Base-by-base conservation (phyloP, 129 eudicot genomes). In the Centella asiatica region DNA sequence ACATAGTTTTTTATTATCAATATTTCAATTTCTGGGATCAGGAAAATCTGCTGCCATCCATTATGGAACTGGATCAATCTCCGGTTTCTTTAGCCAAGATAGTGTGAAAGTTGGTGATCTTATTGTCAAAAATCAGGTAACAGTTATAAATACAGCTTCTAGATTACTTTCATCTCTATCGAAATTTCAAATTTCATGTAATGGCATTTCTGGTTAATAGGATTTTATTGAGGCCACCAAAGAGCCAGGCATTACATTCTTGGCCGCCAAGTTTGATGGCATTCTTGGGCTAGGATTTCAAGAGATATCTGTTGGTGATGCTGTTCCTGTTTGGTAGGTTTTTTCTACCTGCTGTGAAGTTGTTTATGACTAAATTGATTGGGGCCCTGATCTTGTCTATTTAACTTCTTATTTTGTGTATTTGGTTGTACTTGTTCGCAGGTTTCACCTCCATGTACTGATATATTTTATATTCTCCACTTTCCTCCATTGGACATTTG, bases 251-350 rank as follows among this genome's bases (percentile, higher is more conserved):
- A 39, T 89, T 78, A 85, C 97, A 66, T 89, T 89, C 84, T 69
- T 89, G 82, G 95, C 97, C 33, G 97, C 97, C 49, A 89, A 85
- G 78, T 89, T 89, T 61, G 97, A 89, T 72, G 97, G 97, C 68
- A 89, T 89, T 48, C 90, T 89, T 72, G 97, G 97, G 56, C 97
- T 89, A 73, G 97, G 97, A 59, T 89, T 70, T 75, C 90, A 85
- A 74, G 95, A 78, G 56, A 89, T 89, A 42, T 85, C 97, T 68
- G 90, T 89, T 56, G 95, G 90, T 63, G 75, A 85, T 51, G 83
- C 90, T 62, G 80, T 89, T 60, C 97, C 97, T 67, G 90, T 82
- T 78, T 89, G 97, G 97, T 89, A 85, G 31, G 45, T 25, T 54
- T 52, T n/a, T 45, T 42, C 5, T 72, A 47, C 31, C 28, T 52